Base-by-base conservation (phyloP, 177 flowering plant genomes). In the Telopea speciosissima region DNA sequence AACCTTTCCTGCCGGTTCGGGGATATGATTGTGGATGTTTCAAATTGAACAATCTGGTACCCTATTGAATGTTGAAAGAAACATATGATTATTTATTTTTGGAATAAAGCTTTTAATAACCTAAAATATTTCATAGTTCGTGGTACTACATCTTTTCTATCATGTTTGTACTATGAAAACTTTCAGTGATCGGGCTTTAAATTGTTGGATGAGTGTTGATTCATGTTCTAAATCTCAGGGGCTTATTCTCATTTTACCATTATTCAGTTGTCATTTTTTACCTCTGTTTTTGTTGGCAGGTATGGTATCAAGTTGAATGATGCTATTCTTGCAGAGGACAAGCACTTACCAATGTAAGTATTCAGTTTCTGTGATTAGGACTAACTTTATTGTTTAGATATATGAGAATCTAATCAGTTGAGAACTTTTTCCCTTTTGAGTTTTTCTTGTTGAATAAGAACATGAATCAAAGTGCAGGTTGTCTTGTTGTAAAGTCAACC, bases 281-380 rank as follows among this genome's bases (percentile, higher is more conserved):
- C 28, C 67, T 25, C 36, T 6, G 72, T 10, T 17, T 66, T 25
- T 44, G 23, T 42, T 62, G 68, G 72, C 81, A 81, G 81, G 49
- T 81, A 79, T 68, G 80, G 62, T 68, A 63, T 81, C 78, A 87
- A 89, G 83, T 67, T 83, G 83, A 91, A 92, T 83, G 82, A 95
- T 87, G 97, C 99, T 49, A 90, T 90, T 74, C 97, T 95, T 63
- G 97, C 97, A 19, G 99, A 89, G 82, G 97, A 92, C 24, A 95
- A 91, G 74, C 99, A 95, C 76, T 12, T 85, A 63, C 89, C 97
- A 7, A 85, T 92, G 99, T 92, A 78, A 85, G 93, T 3, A 11
- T 49, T 16, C 3, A 12, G 54, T 49, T 49, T 49, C 54, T 49
- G 54, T 5, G 3, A 44, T 44, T 44, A 31, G 33, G 33, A 31